phyloP scores from a whole-genome alignment of 805 yeast genomes.

The Ogataea zsoltii region DNA sequence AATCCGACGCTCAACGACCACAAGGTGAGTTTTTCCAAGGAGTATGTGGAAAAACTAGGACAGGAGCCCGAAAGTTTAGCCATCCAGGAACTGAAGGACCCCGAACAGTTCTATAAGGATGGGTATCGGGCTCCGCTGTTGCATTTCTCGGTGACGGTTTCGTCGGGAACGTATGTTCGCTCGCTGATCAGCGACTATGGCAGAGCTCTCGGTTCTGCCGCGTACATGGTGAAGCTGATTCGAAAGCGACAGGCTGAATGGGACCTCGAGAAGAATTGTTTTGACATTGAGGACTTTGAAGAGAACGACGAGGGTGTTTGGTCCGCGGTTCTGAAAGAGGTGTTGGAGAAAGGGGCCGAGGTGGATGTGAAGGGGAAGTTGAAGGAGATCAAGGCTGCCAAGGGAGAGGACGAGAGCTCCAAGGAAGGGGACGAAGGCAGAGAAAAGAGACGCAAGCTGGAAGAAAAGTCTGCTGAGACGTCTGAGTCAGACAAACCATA shows the following conservation, averaged over 20 bases:
- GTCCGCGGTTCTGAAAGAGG: conserved; percentile 62
- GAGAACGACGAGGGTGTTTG: conserved; percentile 63
- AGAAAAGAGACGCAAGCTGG: conserved; percentile 5
- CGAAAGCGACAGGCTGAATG: conserved; percentile 82
- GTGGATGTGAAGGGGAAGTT: conserved; percentile 42
- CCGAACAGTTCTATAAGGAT: conserved; percentile 37
- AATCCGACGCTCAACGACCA: conserved; percentile 66
- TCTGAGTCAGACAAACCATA: no score
- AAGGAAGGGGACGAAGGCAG: conserved; percentile 8
- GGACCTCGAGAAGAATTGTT: conserved; percentile 70
- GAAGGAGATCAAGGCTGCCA: conserved; percentile 30
- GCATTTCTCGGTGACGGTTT: conserved; percentile 75
- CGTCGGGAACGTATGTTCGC: conserved; percentile 94
- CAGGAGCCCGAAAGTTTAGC: conserved; percentile 7
- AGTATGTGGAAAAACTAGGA: conserved; percentile 43
- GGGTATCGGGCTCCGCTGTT: conserved; percentile 61
- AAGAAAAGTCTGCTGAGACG: background rate
- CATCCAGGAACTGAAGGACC: conserved; percentile 40
- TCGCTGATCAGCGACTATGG: conserved; percentile 89
- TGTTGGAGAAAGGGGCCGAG: conserved; percentile 47
- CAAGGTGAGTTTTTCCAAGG: conserved; percentile 56
- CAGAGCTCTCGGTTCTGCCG: conserved; percentile 72
- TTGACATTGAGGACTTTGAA: conserved; percentile 65
- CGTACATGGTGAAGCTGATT: conserved; percentile 83
- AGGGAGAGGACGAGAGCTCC: no score